Conservation (phyloP, 2,329 filamentous ascomycete genomes). For the Diatrype stigma region DNA sequence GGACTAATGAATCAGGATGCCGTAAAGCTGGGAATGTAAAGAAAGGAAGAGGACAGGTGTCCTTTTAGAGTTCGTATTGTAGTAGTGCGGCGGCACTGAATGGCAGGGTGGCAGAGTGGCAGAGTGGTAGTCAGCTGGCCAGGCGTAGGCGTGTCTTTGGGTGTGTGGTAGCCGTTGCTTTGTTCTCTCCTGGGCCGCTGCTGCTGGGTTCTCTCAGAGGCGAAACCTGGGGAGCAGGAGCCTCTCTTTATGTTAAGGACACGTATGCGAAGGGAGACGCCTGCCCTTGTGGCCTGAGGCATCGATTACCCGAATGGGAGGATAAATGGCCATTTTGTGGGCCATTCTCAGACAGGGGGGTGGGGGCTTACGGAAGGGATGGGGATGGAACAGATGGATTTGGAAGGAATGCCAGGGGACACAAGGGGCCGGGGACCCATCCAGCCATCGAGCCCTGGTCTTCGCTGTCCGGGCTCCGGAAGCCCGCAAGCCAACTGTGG, state of each 20-base stretch:
- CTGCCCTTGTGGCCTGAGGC: constrained; percentile 8
- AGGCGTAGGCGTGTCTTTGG: not conserved
- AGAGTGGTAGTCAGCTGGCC: not conserved
- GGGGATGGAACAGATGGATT: not conserved
- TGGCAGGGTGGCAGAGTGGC: not conserved
- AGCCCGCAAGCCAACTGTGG: not conserved
- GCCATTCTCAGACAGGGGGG: not conserved
- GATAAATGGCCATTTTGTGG: not conserved
- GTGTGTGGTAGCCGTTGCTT: not conserved
- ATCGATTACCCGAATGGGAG: not conserved
- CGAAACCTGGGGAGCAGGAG: not conserved
- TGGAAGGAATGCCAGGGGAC: not conserved
- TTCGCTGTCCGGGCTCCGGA: not conserved
- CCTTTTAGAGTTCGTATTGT: constrained; percentile 4
- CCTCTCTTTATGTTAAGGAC: constrained; percentile 21
- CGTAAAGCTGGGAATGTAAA: constrained; percentile 1
- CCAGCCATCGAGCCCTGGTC: too few species aligned
- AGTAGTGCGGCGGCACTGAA: too few species aligned
- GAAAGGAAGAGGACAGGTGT: constrained; percentile 16
- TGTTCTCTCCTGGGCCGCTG: not conserved
- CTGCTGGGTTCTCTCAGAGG: not conserved
- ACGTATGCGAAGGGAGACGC: constrained; percentile 11
- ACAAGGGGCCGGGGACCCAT: too few species aligned
- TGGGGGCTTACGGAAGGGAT: not conserved
- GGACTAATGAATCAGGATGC: constrained; percentile 8